Percentiles rank a stretch among this genome's conserved stretches.
Conservation (phyloP, 257 asterid species). For the Phtheirospermum japonicum region DNA sequence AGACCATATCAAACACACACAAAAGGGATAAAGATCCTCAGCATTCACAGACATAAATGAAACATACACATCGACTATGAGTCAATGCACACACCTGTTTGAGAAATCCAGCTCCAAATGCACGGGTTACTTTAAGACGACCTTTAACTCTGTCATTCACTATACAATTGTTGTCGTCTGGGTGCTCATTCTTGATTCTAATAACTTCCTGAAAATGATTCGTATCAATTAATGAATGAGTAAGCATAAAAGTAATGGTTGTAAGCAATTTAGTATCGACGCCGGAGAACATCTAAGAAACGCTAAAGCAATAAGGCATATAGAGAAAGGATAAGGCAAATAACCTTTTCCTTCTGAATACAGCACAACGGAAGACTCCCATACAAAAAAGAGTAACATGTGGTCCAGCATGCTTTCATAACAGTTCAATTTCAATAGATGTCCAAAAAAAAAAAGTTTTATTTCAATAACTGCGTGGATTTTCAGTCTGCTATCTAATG, state of each 20-base stretch:
- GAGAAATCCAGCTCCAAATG: slow-evolving; percentile 98
- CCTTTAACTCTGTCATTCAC: slow-evolving; percentile 94
- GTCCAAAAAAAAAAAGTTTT: too few species aligned
- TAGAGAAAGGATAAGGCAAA: not conserved
- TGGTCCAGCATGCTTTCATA: too few species aligned
- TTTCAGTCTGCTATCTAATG: too few species aligned
- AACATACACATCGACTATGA: slow-evolving; percentile 17
- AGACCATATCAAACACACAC: slow-evolving; percentile 15
- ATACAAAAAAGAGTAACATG: too few species aligned
- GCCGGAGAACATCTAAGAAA: not conserved
- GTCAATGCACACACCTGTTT: slow-evolving; percentile 60
- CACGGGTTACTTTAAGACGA: slow-evolving; percentile 96
- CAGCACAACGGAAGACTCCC: too few species aligned
- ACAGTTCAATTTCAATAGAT: too few species aligned
- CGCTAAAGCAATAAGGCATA: not conserved
- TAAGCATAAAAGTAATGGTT: not conserved
- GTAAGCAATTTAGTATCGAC: not conserved
- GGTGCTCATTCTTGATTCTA: slow-evolving; percentile 94
- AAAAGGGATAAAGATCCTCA: not conserved
- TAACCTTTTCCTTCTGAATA: too few species aligned
- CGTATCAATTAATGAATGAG: not conserved
- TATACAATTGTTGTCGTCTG: slow-evolving; percentile 89
- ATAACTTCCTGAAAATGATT: slow-evolving; percentile 62
- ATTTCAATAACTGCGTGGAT: too few species aligned
- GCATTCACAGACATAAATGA: slow-evolving; percentile 17